A percentile compares a stretch with the other conserved stretches of the same genome.
These are phyloP conservation scores for Platanus orientalis DNA, from an alignment of 164 flowering plant genomes.

Conservation along the genomic window DNA sequence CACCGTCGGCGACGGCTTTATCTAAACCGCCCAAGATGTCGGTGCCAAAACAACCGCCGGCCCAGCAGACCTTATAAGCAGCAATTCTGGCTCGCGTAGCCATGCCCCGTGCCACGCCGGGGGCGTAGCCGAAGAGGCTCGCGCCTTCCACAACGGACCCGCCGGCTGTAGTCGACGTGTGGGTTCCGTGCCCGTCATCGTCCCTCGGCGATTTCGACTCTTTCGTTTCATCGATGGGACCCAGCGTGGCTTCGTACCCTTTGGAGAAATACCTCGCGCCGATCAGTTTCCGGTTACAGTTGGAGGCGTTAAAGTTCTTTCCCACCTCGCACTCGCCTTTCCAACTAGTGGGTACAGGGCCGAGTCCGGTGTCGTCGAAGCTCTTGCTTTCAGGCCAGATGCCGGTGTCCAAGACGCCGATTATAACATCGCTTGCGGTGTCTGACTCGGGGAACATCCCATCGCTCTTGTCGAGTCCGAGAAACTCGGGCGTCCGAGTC, in stretches of 20 bases:
- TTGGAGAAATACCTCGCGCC: constrained; percentile 72
- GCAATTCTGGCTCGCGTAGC: constrained; percentile 74
- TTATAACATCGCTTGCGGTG: constrained; percentile 44
- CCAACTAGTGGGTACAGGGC: constrained; percentile 64
- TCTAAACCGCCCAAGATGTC: constrained; percentile 80
- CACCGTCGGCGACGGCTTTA: constrained; percentile 73
- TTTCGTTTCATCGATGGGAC: constrained; percentile 51
- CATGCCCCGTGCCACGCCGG: constrained; percentile 88
- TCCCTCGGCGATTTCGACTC: constrained; percentile 87
- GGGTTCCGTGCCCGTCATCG: constrained; percentile 92
- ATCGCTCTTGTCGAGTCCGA: constrained; percentile 44
- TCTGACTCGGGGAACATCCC: constrained; percentile 36
- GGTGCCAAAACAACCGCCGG: constrained; percentile 67
- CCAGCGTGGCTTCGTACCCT: constrained; percentile 68
- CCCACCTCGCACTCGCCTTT: constrained; percentile 64
- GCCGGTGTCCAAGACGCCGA: constrained; percentile 86
- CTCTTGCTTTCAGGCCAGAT: constrained; percentile 78
- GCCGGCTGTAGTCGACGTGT: constrained; percentile 79
- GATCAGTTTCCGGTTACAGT: constrained; percentile 72
- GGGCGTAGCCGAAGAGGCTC: constrained; percentile 69
- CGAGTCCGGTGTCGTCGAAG: constrained; percentile 64
- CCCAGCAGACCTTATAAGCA: constrained; percentile 84
- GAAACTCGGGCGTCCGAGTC: constrained; percentile 79
- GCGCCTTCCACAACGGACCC: constrained; percentile 63
- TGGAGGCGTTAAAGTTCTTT: constrained; percentile 37